Percentiles rank a stretch among this genome's conserved stretches.
phyloP scores from a whole-genome alignment of 441 rosid species.

The Pelargonium australe region DNA sequence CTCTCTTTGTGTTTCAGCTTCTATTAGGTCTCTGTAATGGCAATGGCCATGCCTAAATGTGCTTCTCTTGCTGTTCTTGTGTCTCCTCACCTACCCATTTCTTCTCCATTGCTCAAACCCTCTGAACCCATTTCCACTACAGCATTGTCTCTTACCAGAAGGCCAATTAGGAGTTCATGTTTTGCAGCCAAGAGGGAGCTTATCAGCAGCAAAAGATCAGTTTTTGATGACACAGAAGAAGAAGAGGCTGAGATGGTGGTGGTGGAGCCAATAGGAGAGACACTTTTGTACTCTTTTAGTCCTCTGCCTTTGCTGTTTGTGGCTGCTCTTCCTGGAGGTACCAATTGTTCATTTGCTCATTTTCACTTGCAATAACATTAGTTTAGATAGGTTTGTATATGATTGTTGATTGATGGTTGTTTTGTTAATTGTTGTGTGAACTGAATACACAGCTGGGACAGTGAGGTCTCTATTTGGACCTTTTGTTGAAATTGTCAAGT shows the following conservation, averaged over 20 bases:
- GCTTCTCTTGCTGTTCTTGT: too few species aligned
- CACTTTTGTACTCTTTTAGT: constrained; percentile 50
- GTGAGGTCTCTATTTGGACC: constrained; percentile 63
- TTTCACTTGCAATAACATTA: neutral
- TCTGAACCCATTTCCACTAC: too few species aligned
- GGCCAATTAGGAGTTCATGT: constrained; percentile 15
- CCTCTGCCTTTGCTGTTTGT: constrained; percentile 57
- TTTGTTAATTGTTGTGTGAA: neutral
- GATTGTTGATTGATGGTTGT: neutral
- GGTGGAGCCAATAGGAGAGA: constrained; percentile 31
- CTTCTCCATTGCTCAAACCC: too few species aligned
- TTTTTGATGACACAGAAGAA: constrained; percentile 8
- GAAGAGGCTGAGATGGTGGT: constrained; percentile 15
- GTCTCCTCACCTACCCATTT: too few species aligned
- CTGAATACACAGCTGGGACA: constrained; percentile 46
- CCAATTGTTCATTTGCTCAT: neutral
- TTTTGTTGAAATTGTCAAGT: constrained; percentile 67
- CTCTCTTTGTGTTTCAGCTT: neutral
- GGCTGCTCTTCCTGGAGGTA: constrained; percentile 87
- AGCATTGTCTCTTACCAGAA: constrained; percentile 13
- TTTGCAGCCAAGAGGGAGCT: constrained; percentile 27
- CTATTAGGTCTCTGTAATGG: too few species aligned
- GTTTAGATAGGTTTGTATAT: neutral
- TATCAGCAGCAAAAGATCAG: neutral
- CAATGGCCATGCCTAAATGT: too few species aligned